Evolutionary conservation across 306 rosid species (phyloP), one percentile per base, ranked within the genome.

Genomic region (Pyrus communis): DNA sequence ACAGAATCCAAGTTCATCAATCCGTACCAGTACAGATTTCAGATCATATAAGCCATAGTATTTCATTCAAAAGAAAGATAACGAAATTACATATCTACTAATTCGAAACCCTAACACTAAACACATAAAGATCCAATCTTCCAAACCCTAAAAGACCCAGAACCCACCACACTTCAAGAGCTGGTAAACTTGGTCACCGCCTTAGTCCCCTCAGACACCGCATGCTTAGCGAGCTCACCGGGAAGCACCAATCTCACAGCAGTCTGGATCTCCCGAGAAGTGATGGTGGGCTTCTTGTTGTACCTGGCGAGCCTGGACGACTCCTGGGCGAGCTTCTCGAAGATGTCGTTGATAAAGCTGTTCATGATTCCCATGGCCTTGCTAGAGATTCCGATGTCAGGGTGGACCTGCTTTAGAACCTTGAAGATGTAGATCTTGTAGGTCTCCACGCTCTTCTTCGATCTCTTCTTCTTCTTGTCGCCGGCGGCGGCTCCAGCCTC

Each of bases 361-460:
- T 90, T 90, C 96, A 90, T 90, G 72, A 90, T 90, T 0, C 96
- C 93, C 93, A 90, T 90, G 19, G 96, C 93, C 68, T 90, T 90
- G 85, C 91, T 86, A 0, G 93, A 88, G 75, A 90, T 90, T 0
- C 96, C 96, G 15, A 90, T 90, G 67, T 88, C 91, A 0, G 96
- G 96, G 77, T 90, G 96, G 17, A 90, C 96, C 25, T 90, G 96
- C 74, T 90, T 90, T 55, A 90, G 72, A 0, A 90, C 96, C 86
- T 90, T 90, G 85, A 90, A 90, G 74, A 90, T 90, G 84, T 90
- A 90, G 83, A 90, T 90, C 92, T 90, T 90, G 89, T 90, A 90
- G 0, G 96, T 90, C 61, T 88, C 96, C 0, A 85, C 77, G 76
- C 88, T 90, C 90, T 90, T 90, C 87, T 87, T 88, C 60, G 3